Evolutionary conservation across 441 rosid genomes (phyloP).

Genomic region (Adansonia rubrostipa): DNA sequence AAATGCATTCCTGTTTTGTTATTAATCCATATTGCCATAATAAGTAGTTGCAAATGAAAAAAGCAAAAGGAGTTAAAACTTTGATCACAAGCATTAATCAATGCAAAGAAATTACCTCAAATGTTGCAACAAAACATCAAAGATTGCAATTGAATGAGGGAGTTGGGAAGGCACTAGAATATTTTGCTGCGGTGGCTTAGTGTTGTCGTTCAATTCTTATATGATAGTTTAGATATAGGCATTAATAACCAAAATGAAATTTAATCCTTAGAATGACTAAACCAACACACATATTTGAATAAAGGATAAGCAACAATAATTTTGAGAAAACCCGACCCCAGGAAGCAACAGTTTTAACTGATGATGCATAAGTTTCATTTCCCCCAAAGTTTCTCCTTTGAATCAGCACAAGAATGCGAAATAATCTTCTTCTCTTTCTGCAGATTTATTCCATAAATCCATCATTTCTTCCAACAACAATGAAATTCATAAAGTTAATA

Average conservation of each 20-base stretch:
- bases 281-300: background rate
- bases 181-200: no score
- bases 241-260: conserved; percentile 25
- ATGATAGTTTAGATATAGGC: background rate
- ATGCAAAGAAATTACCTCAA: conserved; percentile 3
- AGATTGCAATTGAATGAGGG: background rate
- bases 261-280: conserved; percentile 21
- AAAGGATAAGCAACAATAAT: conserved; percentile 13
- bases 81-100: conserved; percentile 15
- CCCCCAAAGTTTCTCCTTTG: conserved; percentile 38
- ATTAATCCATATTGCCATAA: conserved; percentile 56
- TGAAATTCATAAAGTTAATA: background rate
- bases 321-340: conserved; percentile 57
- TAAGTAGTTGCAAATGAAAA: conserved; percentile 59
- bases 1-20: conserved; percentile 61
- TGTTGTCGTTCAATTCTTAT: no score
- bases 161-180: background rate
- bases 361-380: conserved; percentile 49
- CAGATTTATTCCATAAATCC: conserved; percentile 32
- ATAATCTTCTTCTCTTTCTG: conserved; percentile 46
- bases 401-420: conserved; percentile 34
- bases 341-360: conserved; percentile 74
- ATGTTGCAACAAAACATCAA: background rate
- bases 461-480: conserved; percentile 19
- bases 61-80: conserved; percentile 25